Conservation (phyloP, 1,139 yeast species). For the Hansenula lynferdii region DNA sequence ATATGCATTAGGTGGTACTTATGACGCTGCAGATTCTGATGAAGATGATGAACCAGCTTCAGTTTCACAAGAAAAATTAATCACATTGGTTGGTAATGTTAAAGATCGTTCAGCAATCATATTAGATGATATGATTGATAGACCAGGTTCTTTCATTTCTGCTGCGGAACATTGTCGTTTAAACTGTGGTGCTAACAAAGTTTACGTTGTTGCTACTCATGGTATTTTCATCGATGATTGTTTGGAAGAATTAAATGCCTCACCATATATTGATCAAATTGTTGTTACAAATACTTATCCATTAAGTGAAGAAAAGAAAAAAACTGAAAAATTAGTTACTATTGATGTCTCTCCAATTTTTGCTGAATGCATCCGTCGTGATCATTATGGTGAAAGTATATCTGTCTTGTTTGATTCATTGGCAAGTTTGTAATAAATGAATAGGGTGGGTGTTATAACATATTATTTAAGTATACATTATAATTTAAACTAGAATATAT, state of each 20-base stretch:
- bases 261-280: conserved; percentile 76
- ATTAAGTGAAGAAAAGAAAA: conserved; percentile 54
- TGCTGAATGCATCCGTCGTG: conserved; percentile 98
- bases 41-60: conserved; percentile 79
- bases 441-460: background rate
- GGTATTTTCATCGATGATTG: conserved; percentile 90
- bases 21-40: conserved; percentile 76
- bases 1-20: conserved; percentile 76
- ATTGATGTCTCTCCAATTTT: conserved; percentile 94
- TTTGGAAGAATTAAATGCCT: conserved; percentile 69
- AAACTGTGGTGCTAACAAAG: conserved; percentile 92
- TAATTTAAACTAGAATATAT: too few species aligned
- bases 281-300: conserved; percentile 98
- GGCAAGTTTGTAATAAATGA: conserved; percentile 37
- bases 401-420: conserved; percentile 87
- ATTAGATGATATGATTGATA: conserved; percentile 94
- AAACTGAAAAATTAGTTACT: conserved; percentile 64
- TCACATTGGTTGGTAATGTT: conserved; percentile 96
- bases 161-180: conserved; percentile 96
- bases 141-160: conserved; percentile 88
- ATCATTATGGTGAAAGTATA: conserved; percentile 95
- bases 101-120: conserved; percentile 87
- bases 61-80: conserved; percentile 73
- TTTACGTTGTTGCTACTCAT: conserved; percentile 91
- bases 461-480: background rate